Evolutionary conservation across 345 rosid genomes (phyloP), one percentile per base, ranked within the genome.

Genomic region (Eucalyptus marginata): DNA sequence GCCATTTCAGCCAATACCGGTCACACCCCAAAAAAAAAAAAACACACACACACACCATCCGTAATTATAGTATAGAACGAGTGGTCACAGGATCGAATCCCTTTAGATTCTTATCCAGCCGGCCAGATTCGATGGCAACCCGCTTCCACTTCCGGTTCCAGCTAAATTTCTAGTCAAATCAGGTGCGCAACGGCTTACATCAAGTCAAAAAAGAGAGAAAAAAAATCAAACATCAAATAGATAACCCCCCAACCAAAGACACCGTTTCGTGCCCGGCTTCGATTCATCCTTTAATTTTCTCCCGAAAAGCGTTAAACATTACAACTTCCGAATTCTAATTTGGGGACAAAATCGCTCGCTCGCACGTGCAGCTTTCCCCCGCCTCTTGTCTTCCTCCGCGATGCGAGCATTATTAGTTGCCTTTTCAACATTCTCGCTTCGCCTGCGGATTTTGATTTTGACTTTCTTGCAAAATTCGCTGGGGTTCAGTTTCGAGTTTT

Each of bases 131-230:
- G 62, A 56, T 52, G 25, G 58, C 58, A 52, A 52, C 58, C 58
- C 25, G 58, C 58, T 52, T 52, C 58, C 62, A 5, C 62, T 56
- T 25, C 62, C 62, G 2, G 29, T 24, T 56, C 4, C 13, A 56
- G 29, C 27, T 56, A 24, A 56, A 62, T 62, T 62, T 13, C 31
- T 29, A 62, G 33, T 13, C 13, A 29, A 62, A 62, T 62, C 33
- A 62, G 33, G 68, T 6, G 33, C 4, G 33, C 2, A 52, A 13
- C 31, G 17, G 16, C 33, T 29, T 6, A 62, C n/a, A 62, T 62
- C 33, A 14, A 62, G 68, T 62, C 33, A 12, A 62, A 1, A 1
- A 27, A 5, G 2, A 46, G 0, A 18, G 1, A 6, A 59, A 5
- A 29, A 11, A 1, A 29, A 6, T 13, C 16, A 24, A 29, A 62